Evolutionary conservation across 2,329 filamentous ascomycete species (phyloP).

Genomic region (Ceratocystis smalleyi): DNA sequence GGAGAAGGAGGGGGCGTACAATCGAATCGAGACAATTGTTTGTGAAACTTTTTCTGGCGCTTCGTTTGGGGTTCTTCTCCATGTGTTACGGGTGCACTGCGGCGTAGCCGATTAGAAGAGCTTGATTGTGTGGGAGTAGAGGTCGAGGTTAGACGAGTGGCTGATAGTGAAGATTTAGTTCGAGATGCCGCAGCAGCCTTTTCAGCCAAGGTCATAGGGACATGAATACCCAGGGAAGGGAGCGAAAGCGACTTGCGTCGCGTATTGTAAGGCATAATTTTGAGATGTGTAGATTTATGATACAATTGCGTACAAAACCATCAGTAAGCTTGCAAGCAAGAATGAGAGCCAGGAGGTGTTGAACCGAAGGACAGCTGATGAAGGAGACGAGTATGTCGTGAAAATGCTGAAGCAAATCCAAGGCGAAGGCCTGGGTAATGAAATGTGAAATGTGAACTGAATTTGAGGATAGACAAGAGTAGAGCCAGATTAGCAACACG

Average conservation of each 20-base stretch:
- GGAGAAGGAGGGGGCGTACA: slow-evolving; percentile 49
- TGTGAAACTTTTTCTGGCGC: slow-evolving; percentile 38
- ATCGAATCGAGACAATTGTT: slow-evolving; percentile 32
- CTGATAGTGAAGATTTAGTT: not conserved
- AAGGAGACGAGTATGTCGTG: too few species aligned
- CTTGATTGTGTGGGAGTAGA: slow-evolving; percentile 21
- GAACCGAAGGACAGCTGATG: too few species aligned
- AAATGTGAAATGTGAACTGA: too few species aligned
- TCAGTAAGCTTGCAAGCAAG: slow-evolving; percentile 4
- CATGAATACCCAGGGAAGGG: slow-evolving; percentile 79
- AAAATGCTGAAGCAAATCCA: too few species aligned
- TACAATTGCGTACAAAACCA: slow-evolving; percentile 15
- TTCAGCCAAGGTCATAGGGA: slow-evolving; percentile 52
- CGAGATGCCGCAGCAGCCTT: slow-evolving; percentile 34
- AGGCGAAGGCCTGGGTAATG: too few species aligned
- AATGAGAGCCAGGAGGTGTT: not conserved
- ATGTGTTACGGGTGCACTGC: slow-evolving; percentile 16
- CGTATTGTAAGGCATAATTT: slow-evolving; percentile 79
- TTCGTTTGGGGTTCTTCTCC: slow-evolving; percentile 36
- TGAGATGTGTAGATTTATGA: slow-evolving; percentile 8
- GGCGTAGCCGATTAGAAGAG: slow-evolving; percentile 21
- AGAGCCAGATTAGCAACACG: too few species aligned
- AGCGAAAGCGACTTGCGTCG: slow-evolving; percentile 90
- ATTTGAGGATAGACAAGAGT: too few species aligned
- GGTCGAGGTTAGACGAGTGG: slow-evolving; percentile 11